Percentiles rank a stretch among this genome's conserved stretches.
These are phyloP conservation scores for Phlegmacium glaucopus DNA, from an alignment of 768 basidiomycete species.

Conservation along the genomic window DNA sequence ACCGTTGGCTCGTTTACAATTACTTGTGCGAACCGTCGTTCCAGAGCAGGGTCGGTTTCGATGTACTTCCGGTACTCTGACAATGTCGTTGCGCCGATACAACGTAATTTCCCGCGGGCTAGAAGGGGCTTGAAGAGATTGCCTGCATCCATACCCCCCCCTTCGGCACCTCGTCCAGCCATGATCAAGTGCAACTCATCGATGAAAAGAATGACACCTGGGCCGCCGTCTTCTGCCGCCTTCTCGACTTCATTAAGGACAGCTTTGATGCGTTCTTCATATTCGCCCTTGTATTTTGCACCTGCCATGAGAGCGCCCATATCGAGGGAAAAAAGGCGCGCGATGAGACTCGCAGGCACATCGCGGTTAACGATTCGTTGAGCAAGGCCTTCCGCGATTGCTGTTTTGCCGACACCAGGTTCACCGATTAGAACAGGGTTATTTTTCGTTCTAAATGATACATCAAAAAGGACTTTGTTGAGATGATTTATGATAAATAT, in stretches of 20 bases:
- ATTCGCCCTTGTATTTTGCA: constrained; percentile 91
- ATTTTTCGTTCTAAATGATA: constrained; percentile 74
- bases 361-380: constrained; percentile 95
- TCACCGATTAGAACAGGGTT: constrained; percentile 97
- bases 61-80: constrained; percentile 92
- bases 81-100: constrained; percentile 90
- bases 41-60: constrained; percentile 88
- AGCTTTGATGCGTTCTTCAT: constrained; percentile 92
- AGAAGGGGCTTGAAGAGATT: constrained; percentile 92
- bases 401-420: constrained; percentile 94
- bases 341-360: constrained; percentile 72
- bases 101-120: constrained; percentile 72
- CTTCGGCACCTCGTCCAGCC: constrained; percentile 79
- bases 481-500: not conserved
- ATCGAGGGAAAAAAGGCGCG: constrained; percentile 81
- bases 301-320: constrained; percentile 96
- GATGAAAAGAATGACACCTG: constrained; percentile 87
- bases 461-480: not conserved
- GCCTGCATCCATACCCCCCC: constrained; percentile 91
- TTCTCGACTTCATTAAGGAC: constrained; percentile 95
- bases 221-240: constrained; percentile 68
- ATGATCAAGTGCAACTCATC: constrained; percentile 95
- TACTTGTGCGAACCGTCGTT: constrained; percentile 91
- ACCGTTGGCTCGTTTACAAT: constrained; percentile 89
- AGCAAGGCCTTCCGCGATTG: constrained; percentile 92